Conservation (phyloP, 352 stramenopile species). For the Globisporangium nunn region DNA sequence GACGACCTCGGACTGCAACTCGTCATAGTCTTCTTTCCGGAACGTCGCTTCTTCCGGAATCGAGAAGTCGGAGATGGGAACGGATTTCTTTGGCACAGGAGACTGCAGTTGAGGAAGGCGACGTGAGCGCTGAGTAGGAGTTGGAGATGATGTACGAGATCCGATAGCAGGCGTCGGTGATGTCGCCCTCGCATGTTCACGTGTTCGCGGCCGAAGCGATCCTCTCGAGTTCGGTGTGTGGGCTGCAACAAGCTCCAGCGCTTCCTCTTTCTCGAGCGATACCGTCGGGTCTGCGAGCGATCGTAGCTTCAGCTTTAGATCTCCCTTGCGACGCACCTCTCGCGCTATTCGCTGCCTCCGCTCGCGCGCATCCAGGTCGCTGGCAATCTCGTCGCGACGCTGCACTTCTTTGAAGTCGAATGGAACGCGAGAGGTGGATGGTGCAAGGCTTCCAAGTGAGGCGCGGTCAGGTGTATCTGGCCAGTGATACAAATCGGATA, state of each 20-base stretch:
- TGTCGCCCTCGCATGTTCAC: neutral
- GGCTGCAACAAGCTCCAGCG: neutral
- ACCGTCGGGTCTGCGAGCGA: constrained; percentile 41
- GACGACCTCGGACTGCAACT: constrained; percentile 35
- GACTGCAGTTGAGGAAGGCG: neutral
- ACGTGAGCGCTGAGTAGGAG: neutral
- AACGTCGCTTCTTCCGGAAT: constrained; percentile 27
- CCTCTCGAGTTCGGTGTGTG: constrained; percentile 2
- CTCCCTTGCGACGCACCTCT: constrained; percentile 27
- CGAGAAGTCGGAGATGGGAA: neutral
- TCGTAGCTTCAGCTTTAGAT: constrained; percentile 36
- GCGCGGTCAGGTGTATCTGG: constrained; percentile 1
- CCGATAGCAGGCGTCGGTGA: neutral
- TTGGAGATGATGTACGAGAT: neutral
- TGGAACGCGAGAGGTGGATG: constrained; percentile 11
- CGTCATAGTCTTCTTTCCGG: constrained; percentile 48
- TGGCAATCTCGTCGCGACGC: constrained; percentile 35
- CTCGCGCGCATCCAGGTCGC: constrained; percentile 36
- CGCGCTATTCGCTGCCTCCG: constrained; percentile 21
- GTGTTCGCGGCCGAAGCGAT: constrained; percentile 9
- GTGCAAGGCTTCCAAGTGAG: constrained; percentile 1
- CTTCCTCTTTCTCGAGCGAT: constrained; percentile 42
- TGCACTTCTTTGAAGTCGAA: constrained; percentile 32
- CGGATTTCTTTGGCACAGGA: neutral
- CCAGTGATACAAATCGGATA: neutral